Conservation (phyloP, 116 monocot genomes). For the Zostera marina region DNA sequence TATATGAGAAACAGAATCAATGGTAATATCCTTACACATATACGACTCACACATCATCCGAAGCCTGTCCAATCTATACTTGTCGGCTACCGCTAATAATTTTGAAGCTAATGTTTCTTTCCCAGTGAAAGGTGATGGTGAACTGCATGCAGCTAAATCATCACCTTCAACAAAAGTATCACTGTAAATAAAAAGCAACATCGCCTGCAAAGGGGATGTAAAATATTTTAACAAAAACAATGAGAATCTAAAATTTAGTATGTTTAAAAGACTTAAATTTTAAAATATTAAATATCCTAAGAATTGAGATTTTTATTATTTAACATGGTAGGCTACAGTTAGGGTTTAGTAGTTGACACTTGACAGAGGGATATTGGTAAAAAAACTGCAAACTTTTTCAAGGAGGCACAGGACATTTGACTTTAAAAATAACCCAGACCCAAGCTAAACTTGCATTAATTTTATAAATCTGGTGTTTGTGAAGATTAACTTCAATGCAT, state of each 20-base stretch:
- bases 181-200: conserved; percentile 84
- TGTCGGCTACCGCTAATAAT: conserved; percentile 71
- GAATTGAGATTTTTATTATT: background rate
- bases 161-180: conserved; percentile 67
- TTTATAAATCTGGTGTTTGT: too few relatives aligned
- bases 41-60: conserved; percentile 73
- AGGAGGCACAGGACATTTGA: too few relatives aligned
- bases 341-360: too few relatives aligned
- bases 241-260: background rate
- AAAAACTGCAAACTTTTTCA: too few relatives aligned
- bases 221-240: background rate
- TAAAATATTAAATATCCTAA: too few relatives aligned
- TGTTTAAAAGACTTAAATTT: too few relatives aligned
- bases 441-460: too few relatives aligned
- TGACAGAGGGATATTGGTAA: too few relatives aligned
- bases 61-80: conserved; percentile 67
- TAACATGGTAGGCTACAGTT: background rate
- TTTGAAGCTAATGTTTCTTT: conserved; percentile 62
- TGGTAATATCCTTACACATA: conserved; percentile 80
- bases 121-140: conserved; percentile 30
- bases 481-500: too few relatives aligned
- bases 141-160: conserved; percentile 23
- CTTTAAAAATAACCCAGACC: too few relatives aligned
- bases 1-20: conserved; percentile 55
- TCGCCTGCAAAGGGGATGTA: conserved; percentile 31